Conservation (phyloP, 2,329 filamentous ascomycete genomes). For the Aspergillaceae sp. region DNA sequence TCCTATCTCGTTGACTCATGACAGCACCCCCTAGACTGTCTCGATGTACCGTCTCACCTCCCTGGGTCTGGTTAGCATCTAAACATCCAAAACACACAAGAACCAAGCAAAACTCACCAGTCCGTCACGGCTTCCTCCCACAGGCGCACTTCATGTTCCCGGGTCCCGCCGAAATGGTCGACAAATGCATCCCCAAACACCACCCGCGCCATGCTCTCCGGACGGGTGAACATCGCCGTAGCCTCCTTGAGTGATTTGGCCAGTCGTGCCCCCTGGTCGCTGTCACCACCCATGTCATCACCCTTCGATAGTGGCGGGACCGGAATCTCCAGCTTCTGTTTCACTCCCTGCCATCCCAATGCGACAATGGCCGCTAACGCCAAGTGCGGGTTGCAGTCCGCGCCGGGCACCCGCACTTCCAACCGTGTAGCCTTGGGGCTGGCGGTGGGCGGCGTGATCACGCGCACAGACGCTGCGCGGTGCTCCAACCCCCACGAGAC, state of each 20-base stretch:
- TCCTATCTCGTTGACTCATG: neutral
- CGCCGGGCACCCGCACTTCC: conserved; percentile 88
- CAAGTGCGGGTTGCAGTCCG: conserved; percentile 81
- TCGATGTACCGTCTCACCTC: conserved; percentile 72
- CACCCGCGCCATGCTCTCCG: conserved; percentile 80
- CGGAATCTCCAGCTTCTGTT: conserved; percentile 79
- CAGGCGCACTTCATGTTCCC: conserved; percentile 79
- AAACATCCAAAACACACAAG: conserved; percentile 6
- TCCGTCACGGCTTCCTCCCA: conserved; percentile 97
- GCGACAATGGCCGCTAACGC: conserved; percentile 81
- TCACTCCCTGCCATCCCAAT: conserved; percentile 81
- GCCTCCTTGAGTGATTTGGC: conserved; percentile 83
- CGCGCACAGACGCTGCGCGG: conserved; percentile 77
- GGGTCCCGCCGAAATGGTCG: conserved; percentile 85
- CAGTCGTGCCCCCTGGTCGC: conserved; percentile 65
- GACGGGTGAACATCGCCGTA: conserved; percentile 64
- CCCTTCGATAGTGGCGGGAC: conserved; percentile 78
- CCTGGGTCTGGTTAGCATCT: conserved; percentile 36
- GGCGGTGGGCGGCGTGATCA: conserved; percentile 81
- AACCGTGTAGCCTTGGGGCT: conserved; percentile 82
- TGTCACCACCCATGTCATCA: conserved; percentile 64
- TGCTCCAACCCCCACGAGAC: conserved; percentile 97
- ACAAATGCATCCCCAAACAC: conserved; percentile 94
- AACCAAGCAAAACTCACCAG: conserved; percentile 55
- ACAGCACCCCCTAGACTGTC: conserved; percentile 46